Evolutionary conservation across 208 protist genomes (phyloP).

Genomic region (Phytomonas serpens): DNA sequence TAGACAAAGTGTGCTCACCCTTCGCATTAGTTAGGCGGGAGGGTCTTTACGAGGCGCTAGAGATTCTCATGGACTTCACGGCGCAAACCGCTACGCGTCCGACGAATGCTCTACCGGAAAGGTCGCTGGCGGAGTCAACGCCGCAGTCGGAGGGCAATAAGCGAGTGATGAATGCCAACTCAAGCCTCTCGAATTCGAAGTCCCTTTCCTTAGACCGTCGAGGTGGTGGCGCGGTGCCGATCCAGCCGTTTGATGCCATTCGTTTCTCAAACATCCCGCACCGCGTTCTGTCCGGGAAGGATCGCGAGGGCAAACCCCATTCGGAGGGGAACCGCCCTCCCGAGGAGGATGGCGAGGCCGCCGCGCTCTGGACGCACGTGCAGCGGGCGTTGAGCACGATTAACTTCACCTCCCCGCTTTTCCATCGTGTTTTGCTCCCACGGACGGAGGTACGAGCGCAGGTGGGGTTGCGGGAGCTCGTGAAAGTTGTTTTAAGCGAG

Average conservation of each 20-base stretch:
- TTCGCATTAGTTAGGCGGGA: conserved; percentile 27
- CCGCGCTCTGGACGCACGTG: conserved; percentile 27
- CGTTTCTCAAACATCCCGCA: not conserved
- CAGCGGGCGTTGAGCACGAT: conserved; percentile 50
- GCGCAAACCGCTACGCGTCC: not conserved
- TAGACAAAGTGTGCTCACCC: conserved; percentile 23
- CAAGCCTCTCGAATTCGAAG: not conserved
- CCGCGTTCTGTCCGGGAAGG: not conserved
- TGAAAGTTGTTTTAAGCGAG: conserved; percentile 17
- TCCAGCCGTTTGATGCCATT: conserved; percentile 1
- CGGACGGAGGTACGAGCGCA: conserved; percentile 36
- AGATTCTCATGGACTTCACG: conserved; percentile 5
- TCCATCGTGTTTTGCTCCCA: conserved; percentile 54
- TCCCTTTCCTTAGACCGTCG: not conserved
- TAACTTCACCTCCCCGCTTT: conserved; percentile 54
- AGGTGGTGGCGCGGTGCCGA: not conserved
- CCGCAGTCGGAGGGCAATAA: not conserved
- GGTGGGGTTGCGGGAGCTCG: conserved; percentile 38
- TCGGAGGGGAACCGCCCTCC: not conserved
- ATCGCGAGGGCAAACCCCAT: not conserved
- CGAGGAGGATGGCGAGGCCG: not conserved
- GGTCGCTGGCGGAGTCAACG: not conserved
- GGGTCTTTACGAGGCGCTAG: conserved; percentile 21
- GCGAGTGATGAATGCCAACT: not conserved
- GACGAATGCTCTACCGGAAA: not conserved